Base-by-base conservation (phyloP, 2,329 filamentous ascomycete genomes). In the Aureobasidium namibiae region DNA sequence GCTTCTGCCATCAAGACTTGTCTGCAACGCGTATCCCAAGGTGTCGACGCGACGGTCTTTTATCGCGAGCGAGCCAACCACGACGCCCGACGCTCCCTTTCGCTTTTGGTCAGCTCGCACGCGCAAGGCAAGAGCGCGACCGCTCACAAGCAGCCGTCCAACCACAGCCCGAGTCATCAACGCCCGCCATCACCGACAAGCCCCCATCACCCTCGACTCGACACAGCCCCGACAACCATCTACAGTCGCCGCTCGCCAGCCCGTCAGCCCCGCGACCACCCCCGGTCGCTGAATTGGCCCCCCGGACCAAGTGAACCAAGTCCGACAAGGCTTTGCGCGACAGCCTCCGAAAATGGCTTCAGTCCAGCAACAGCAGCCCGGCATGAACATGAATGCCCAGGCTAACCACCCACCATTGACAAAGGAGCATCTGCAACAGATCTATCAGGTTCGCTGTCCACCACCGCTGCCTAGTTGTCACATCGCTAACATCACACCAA, bases 401-500 rank as follows among this genome's bases (percentile, higher is more conserved):
- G 46, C 34, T 26, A 52, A 53, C 38, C 34, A 45, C 31, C 34
- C 57, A 8, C 57, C 53, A 33, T 24, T 41, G 36, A 59, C 57
- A 26, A 59, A 59, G 48, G 57, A 59, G 24, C 53, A 52, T 24
- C 29, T 59, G 39, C 31, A 24, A 24, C 38, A 50, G 9, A 52
- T 29, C 21, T 59, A 52, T 24, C 36, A 44, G 34, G 57, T 59
- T 38, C 23, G 48, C 24, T 36, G 26, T 41, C 46, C 31, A 33
- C 6, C 18, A 13, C 7, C 36, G 7, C 46, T n/a, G 7, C 4
- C 21, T 39, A 9, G 45, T 9, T 9, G 11, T 13, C 39, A 23
- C 29, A n/a, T 31, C 16, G 26, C 57, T 59, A 44, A 59, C 57
- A 18, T 11, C 21, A 21, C 31, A 26, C 9, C 46, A 68, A 96